A percentile compares a stretch with the other conserved stretches of the same genome.
Evolutionary conservation across 2,329 filamentous ascomycete species (phyloP).

Genomic region (Teratosphaeria destructans): DNA sequence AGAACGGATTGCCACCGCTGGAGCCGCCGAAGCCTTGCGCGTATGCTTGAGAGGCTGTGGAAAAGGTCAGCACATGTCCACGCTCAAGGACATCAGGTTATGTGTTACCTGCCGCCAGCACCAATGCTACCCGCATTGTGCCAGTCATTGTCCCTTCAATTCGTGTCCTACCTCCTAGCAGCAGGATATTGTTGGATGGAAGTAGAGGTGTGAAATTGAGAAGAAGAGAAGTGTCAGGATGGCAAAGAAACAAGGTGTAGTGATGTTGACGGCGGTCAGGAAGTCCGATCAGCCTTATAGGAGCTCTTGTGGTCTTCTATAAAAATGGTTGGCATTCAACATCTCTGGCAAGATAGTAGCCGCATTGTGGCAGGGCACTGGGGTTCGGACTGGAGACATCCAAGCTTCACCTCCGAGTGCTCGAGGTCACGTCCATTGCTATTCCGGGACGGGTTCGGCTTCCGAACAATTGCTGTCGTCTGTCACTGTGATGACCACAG

Average conservation of each 20-base stretch:
- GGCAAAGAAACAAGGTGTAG: background rate
- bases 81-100: background rate
- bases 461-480: background rate
- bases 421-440: background rate
- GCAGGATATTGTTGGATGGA: background rate
- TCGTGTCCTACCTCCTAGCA: background rate
- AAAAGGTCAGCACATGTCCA: background rate
- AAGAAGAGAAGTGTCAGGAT: background rate
- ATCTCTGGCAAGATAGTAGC: background rate
- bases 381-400: background rate
- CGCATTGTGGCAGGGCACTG: background rate
- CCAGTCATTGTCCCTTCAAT: background rate
- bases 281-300: background rate
- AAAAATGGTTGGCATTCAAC: background rate
- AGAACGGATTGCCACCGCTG: conserved; percentile 2
- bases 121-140: background rate
- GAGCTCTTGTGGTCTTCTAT: background rate
- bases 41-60: background rate
- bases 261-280: background rate
- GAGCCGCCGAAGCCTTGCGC: background rate
- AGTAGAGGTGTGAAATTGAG: background rate
- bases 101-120: background rate
- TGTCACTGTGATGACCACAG: background rate
- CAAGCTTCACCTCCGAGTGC: background rate
- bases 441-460: background rate